Evolutionary conservation across 2,329 filamentous ascomycete genomes (phyloP), one percentile per base, ranked within the genome.

Genomic region (Monosporascus sp.): DNA sequence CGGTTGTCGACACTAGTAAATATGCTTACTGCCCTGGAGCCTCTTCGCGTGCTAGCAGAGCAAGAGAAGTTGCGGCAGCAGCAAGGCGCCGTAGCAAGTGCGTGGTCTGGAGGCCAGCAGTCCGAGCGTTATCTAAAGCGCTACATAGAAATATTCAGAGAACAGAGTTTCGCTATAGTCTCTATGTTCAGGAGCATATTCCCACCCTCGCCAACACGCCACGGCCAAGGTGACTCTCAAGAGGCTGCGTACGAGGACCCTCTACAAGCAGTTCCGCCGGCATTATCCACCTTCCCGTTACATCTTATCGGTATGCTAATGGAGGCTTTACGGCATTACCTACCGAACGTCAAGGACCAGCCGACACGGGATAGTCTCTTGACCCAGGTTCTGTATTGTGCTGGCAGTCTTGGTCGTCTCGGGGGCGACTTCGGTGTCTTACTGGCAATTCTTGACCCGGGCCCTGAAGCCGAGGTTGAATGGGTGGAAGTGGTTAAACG

Each of bases 71-170:
- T 70, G 46, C 77, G 74, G 15, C 75, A 79, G 55, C 70, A 69
- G 52, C 70, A 76, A 36, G 66, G 70, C 15, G 64, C 69, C 6
- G 66, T 67, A 22, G 70, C 71, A 8, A 69, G 69, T 41, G 67
- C 71, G 37, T 88, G 80, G 81, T 83, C 80, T 2, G 83, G 83
- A 1, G 93, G 93, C 0, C 91, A 96, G 65, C 94, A 97, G 69
- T 97, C 92, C 1, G 94, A 97, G 70, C 82, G 91, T 50, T 99
- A 91, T 64, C 75, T 99, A 44, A 99, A 97, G 70, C 83, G 92
- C 48, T 99, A 96, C 70, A 89, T 99, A 63, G 94, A 99, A 68
- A 91, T 99, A 27, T 97, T 97, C 69, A 88, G 94, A 50, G 94
- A 99, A 71, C 94, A 99, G 71, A 96, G 90, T 67, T 99, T 99